phyloP scores from a whole-genome alignment of 2,329 filamentous ascomycete genomes.

The Paecilomyces sp. region DNA sequence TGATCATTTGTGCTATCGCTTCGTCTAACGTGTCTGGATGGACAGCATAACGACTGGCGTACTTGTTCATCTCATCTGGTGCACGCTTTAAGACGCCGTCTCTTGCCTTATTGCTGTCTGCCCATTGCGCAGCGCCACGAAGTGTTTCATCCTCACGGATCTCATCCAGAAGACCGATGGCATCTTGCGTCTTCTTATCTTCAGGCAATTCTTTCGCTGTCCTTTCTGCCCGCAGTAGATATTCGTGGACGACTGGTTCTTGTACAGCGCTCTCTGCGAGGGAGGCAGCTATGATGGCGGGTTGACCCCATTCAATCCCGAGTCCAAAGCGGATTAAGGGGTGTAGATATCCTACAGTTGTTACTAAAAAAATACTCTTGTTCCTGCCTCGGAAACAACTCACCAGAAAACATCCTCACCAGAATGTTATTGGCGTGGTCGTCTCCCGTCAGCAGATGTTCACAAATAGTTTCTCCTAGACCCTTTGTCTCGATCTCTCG shows the following conservation, averaged over 20 bases:
- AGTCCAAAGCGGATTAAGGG: conserved; percentile 82
- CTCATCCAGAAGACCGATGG: conserved; percentile 57
- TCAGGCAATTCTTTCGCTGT: conserved; percentile 23
- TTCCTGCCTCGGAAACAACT: conserved; percentile 8
- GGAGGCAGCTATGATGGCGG: conserved; percentile 71
- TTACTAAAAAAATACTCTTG: conserved; percentile 1
- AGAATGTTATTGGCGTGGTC: conserved; percentile 62
- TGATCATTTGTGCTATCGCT: conserved; percentile 62
- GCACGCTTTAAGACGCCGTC: conserved; percentile 63
- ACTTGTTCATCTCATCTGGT: conserved; percentile 53
- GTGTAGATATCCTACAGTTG: conserved; percentile 58
- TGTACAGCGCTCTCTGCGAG: conserved; percentile 73
- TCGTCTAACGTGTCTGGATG: conserved; percentile 49
- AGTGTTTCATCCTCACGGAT: conserved; percentile 53
- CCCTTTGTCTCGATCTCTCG: conserved; percentile 59
- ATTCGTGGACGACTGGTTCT: conserved; percentile 45
- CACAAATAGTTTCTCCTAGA: conserved; percentile 55
- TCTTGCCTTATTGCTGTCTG: conserved; percentile 56
- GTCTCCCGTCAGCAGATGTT: conserved; percentile 63
- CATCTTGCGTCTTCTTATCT: conserved; percentile 24
- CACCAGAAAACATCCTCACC: conserved; percentile 58
- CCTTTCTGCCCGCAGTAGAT: conserved; percentile 41
- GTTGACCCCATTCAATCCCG: conserved; percentile 74
- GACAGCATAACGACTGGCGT: conserved; percentile 55
- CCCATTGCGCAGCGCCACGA: conserved; percentile 42